Evolutionary conservation across 2,329 filamentous ascomycete genomes (phyloP), one percentile per base, ranked within the genome.

Genomic region (Tolypocladium capitatum): DNA sequence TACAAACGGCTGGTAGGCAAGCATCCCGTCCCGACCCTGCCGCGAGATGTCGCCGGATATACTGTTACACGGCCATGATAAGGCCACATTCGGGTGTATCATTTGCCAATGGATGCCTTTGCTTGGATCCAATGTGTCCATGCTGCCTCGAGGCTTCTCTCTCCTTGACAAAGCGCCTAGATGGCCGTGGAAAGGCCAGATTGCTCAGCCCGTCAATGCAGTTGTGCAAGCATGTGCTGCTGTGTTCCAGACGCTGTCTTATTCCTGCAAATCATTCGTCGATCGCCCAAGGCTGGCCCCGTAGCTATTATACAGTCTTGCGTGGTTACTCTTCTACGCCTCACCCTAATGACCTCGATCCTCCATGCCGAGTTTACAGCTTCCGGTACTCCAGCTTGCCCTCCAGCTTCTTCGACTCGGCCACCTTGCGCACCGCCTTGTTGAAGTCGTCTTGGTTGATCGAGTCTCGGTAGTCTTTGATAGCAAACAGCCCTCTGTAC

Each of bases 401-500:
- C 69, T 98, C 92, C 59, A 98, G 71, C 72, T 98, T 98, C 86
- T 98, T 98, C 52, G 87, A 78, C 69, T 98, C 92, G 16, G 86
- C 89, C 56, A 98, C 85, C 79, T 98, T 98, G 56, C 92, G 83
- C 47, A 98, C 92, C 4, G 92, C 92, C 72, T 96, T 96, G 75
- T 96, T 98, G 81, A 97, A 96, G 63, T 98, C 92, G 61, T 98
- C 92, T 67, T 98, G 92, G 70, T 86, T 97, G 68, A 98, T 86
- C 13, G 89, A 81, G 60, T 98, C 92, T 52, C 94, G 77, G 67
- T 97, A 95, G 63, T 95, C 92, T 69, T 97, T 97, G 78, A 98
- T 98, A 40, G 92, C 90, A 67, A 96, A 97, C 35, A 98, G 72
- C 53, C 92, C 92, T 56, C 88, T 94, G 52, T 45, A 53, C 3